These are phyloP conservation scores for Silene coronaria DNA, from an alignment of 179 eudicot species.

Conservation along the genomic window DNA sequence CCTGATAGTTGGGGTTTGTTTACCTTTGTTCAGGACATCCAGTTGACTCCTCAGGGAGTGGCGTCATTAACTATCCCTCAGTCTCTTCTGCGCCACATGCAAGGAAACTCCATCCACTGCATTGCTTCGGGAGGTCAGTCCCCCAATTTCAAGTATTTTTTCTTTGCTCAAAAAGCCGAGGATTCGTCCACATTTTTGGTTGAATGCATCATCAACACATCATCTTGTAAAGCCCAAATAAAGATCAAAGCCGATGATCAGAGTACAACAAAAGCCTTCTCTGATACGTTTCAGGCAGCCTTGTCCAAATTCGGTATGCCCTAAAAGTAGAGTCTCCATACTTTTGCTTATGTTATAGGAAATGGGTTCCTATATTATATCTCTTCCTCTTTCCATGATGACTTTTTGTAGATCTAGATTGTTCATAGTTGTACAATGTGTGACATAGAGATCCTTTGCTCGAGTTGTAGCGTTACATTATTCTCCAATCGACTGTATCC, in stretches of 20 bases:
- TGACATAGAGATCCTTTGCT: slow-evolving; percentile 17
- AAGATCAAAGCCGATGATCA: slow-evolving; percentile 94
- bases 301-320: slow-evolving; percentile 57
- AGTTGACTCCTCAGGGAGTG: slow-evolving; percentile 64
- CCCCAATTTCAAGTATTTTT: slow-evolving; percentile 91
- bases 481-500: slow-evolving; percentile 2
- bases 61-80: slow-evolving; percentile 72
- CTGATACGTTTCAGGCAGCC: slow-evolving; percentile 69
- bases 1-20: not conserved
- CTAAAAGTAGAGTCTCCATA: slow-evolving; percentile 14
- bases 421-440: slow-evolving; percentile 29
- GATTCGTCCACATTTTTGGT: slow-evolving; percentile 62
- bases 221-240: slow-evolving; percentile 74
- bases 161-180: slow-evolving; percentile 82
- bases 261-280: slow-evolving; percentile 65
- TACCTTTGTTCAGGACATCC: slow-evolving; percentile 46
- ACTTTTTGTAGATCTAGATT: slow-evolving; percentile 27
- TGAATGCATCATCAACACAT: slow-evolving; percentile 83
- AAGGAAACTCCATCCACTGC: slow-evolving; percentile 72
- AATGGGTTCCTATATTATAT: not conserved
- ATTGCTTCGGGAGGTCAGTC: slow-evolving; percentile 97
- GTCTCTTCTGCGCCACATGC: slow-evolving; percentile 76
- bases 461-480: slow-evolving; percentile 13
- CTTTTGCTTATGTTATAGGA: not conserved
- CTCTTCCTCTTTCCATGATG: not conserved